Evolutionary conservation across 352 stramenopile genomes (phyloP), one percentile per base, ranked within the genome.

Genomic region (Phytophthora foliorum): DNA sequence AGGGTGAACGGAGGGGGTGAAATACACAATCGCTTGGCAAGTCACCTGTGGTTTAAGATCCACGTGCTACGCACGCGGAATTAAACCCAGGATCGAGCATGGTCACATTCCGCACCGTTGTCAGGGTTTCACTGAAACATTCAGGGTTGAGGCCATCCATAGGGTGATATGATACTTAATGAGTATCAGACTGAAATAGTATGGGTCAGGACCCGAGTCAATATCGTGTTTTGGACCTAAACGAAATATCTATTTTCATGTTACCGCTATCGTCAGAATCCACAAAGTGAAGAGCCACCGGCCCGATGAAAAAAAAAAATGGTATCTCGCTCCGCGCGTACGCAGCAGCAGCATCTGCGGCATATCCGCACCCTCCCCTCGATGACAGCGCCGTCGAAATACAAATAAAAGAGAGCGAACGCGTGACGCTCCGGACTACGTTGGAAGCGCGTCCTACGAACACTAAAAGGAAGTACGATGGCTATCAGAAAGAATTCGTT

Each of bases 371-470:
- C 3, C 16, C 21, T 25, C 7, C 21, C 17, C 21, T 34, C 13
- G 6, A 42, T 27, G 41, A 48, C 16, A 46, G 19, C 17, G 19
- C 10, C 6, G 9, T 48, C 2, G 29, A 54, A 32, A 22, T 63
- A 14, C n/a, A 57, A n/a, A 60, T 67, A 4, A 49, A 67, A 52
- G 58, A 52, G 17, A 67, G 49, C 9, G 58, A 67, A 16, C 39
- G 49, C 1, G 19, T 27, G 6, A 59, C 58, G 2, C 10, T 67
- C 11, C 10, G 25, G 21, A 24, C 25, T 8, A 59, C 48, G 14
- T 39, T 58, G 16, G 13, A 53, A 10, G 19, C 36, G 5, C 48
- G 49, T 19, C 58, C 58, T 9, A 39, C 17, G 5, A 67, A 59
- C 39, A 67, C 39, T 2, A 59, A 67, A 38, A 27, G 36, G 16